Evolutionary conservation across 202 grass and related monocot species (phyloP).

Genomic region (Setaria italica): DNA sequence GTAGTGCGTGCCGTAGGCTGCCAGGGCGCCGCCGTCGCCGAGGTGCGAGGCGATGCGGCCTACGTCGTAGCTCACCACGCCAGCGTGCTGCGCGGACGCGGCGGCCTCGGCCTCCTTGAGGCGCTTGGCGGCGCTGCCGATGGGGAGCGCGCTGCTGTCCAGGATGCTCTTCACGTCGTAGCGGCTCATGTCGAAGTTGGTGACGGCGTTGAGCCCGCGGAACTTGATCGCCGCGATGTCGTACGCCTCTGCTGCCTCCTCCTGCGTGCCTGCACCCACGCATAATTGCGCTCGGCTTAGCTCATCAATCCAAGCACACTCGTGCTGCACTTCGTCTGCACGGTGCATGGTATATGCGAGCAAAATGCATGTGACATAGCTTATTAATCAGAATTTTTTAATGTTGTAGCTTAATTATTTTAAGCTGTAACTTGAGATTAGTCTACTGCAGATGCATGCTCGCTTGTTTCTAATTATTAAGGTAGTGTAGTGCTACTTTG

Average conservation of each 20-base stretch:
- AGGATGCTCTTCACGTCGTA: constrained; percentile 97
- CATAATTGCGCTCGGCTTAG: background rate
- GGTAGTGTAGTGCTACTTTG: constrained; percentile 42
- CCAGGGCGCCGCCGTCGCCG: constrained; percentile 23
- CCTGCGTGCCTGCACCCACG: constrained; percentile 71
- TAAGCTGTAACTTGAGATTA: background rate
- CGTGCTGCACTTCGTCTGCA: background rate
- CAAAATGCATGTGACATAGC: background rate
- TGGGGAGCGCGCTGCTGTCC: constrained; percentile 83
- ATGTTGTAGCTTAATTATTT: background rate
- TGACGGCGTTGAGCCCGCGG: constrained; percentile 93
- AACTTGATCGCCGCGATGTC: constrained; percentile 99
- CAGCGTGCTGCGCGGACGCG: constrained; percentile 17
- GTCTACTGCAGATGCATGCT: constrained; percentile 17
- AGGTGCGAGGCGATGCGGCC: constrained; percentile 45
- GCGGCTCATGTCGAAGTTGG: constrained; percentile 98
- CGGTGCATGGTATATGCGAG: background rate
- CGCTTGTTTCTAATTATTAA: constrained; percentile 38
- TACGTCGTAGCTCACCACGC: constrained; percentile 47
- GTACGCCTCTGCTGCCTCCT: constrained; percentile 97
- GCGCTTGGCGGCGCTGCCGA: constrained; percentile 86
- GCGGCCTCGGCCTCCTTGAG: constrained; percentile 79
- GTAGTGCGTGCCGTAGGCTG: constrained; percentile 45
- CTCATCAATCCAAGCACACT: constrained; percentile 6
- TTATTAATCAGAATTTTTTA: background rate